Evolutionary conservation across 805 yeast species (phyloP), one percentile per base, ranked within the genome.

Genomic region (Wickerhamiella shivajii): DNA sequence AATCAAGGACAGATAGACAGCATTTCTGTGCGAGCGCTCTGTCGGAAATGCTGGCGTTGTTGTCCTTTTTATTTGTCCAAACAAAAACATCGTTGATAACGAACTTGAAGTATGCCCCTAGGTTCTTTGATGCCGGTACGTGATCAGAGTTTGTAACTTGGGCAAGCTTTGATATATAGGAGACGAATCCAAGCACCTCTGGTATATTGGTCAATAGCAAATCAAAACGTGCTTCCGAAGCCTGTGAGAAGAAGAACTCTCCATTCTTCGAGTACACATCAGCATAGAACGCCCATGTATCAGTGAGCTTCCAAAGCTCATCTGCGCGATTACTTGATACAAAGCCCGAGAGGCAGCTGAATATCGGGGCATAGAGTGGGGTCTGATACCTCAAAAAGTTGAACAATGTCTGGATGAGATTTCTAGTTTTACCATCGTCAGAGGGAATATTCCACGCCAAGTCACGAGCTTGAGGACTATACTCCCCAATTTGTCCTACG

Each of bases 221-320:
- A 12, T 53, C 53, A 36, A 71, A 66, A 2, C 65, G 57, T 23
- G 66, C 66, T 27, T 58, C 60, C 27, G 65, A 55, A 1, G 51
- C 50, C 8, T 46, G 42, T 19, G 50, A 47, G 14, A 48, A 39
- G 7, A 49, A 38, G 6, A 45, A 27, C 2, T 45, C 40, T 5
- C 51, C 52, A 26, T 55, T 56, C 3, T 52, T 39, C 1, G 44
- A 33, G 17, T 44, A 59, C 13, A 50, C 45, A 4, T 38, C 33
- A 11, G 45, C 36, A 16, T 50, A 62, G 43, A 74, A 77, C 5
- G 80, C 56, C 78, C 92, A 76, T 3, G 61, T 52, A 45, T 84
- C 94, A 6, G 83, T 39, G 5, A 66, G 54, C n/a, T 54, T 55
- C 94, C 94, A 84, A 11, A 79, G 61, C 26, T 57, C 33, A 15